Base-by-base conservation (phyloP, 179 eudicot genomes). In the Spinacia oleracea region DNA sequence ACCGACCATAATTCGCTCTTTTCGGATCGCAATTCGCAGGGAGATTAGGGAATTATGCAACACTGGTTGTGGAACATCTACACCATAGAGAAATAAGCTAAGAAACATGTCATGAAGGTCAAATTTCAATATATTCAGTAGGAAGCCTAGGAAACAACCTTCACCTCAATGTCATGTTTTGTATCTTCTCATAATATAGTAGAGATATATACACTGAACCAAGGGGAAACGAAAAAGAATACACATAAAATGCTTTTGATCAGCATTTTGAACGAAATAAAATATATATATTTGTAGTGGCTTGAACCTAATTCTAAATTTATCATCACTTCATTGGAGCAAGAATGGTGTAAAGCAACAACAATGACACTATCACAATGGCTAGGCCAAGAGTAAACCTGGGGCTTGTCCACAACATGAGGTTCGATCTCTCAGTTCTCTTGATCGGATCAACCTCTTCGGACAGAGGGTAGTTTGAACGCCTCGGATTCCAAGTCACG, bases 361-460 rank as follows among this genome's bases (percentile, higher is more conserved):
- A 88, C 32, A 93, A 85, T 0, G 93, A 83, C 45, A 91, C 92
- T 62, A 91, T 86, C 48, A 93, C 88, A 66, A 90, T 90, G 27
- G 97, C 97, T 31, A 83, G 84, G 6, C 77, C 90, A 11, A 93
- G 89, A 75, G 99, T 93, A 82, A 93, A 96, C 74, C 76, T 77
- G 14, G 96, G 98, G 81, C 98, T 93, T 11, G 97, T 96, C 99
- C 99, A 93, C 77, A 91, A 66, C 89, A 84, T 87, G 67, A 96
- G 96, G 85, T 96, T 93, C n/a, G 96, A 89, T 78, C 89, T 90
- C 91, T 96, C 99, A 4, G 96, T 81, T 85, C 91, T 86, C 85
- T 90, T 95, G 79, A 95, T 95, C 48, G 98, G 98, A 87, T 95
- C 98, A 75, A 93, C 90, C 81, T 96, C 99, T 84, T 96, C 99